These are phyloP conservation scores for Penicillium sp. DNA, from an alignment of 2,329 filamentous ascomycete genomes.

Conservation along the genomic window DNA sequence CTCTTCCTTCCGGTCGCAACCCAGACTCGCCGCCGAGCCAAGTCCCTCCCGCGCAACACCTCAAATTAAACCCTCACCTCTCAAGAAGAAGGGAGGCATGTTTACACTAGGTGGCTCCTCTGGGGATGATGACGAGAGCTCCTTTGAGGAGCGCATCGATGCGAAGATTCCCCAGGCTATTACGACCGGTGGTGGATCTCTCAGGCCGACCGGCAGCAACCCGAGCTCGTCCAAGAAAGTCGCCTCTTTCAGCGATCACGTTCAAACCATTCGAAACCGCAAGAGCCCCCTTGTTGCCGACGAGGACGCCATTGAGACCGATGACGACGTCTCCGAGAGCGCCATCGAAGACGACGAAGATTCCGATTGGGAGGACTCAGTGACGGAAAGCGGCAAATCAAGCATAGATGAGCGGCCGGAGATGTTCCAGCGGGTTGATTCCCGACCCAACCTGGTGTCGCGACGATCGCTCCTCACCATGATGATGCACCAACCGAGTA, in stretches of 20 bases:
- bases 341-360: slow-evolving; percentile 70
- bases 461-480: slow-evolving; percentile 84
- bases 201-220: slow-evolving; percentile 35
- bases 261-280: slow-evolving; percentile 63
- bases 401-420: slow-evolving; percentile 69
- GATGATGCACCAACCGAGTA: slow-evolving; percentile 75
- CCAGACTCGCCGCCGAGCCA: slow-evolving; percentile 49
- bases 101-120: slow-evolving; percentile 76
- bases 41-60: slow-evolving; percentile 57
- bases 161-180: slow-evolving; percentile 50
- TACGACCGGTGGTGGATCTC: slow-evolving; percentile 52
- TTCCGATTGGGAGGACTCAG: slow-evolving; percentile 60
- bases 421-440: slow-evolving; percentile 87
- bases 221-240: slow-evolving; percentile 61
- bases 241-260: slow-evolving; percentile 74
- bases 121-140: slow-evolving; percentile 76
- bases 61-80: slow-evolving; percentile 51
- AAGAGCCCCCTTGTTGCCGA: slow-evolving; percentile 47
- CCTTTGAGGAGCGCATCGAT: slow-evolving; percentile 60
- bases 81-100: slow-evolving; percentile 65
- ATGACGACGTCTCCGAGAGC: slow-evolving; percentile 72
- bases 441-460: slow-evolving; percentile 75
- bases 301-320: slow-evolving; percentile 57
- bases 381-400: slow-evolving; percentile 75
- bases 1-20: slow-evolving; percentile 62